Evolutionary conservation across 1,139 yeast genomes (phyloP).

Genomic region (Taphrina deformans): DNA sequence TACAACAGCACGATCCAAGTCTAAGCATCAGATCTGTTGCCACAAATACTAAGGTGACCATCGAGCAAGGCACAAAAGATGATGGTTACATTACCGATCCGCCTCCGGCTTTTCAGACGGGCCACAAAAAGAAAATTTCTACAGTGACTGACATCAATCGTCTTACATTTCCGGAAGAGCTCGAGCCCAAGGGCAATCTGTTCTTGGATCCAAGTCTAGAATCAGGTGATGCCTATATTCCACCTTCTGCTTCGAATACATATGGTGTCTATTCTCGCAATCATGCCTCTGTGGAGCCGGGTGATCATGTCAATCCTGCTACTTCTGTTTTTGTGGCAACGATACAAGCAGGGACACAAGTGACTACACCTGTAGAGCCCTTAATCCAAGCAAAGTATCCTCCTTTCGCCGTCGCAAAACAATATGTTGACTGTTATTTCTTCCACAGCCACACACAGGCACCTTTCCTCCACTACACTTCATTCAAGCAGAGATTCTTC

Average conservation of each 20-base stretch:
- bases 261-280: conserved; percentile 25
- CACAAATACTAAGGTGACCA: conserved; percentile 6
- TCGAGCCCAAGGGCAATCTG: conserved; percentile 28
- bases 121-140: not conserved
- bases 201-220: conserved; percentile 25
- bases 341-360: conserved; percentile 12
- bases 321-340: conserved; percentile 16
- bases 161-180: conserved; percentile 22
- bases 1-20: conserved; percentile 14
- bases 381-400: conserved; percentile 4
- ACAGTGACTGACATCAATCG: conserved; percentile 3
- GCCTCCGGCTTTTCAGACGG: not conserved
- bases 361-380: not conserved
- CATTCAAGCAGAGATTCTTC: conserved; percentile 16
- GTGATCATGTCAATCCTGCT: not conserved
- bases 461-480: conserved; percentile 24
- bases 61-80: not conserved
- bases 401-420: conserved; percentile 18
- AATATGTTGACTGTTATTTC: conserved; percentile 14
- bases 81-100: conserved; percentile 6
- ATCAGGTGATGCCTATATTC: conserved; percentile 17
- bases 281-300: not conserved
- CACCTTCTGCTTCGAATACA: conserved; percentile 13
- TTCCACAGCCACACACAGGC: conserved; percentile 28
- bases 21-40: conserved; percentile 4